Evolutionary conservation across 192 early-diverging fungal species (phyloP).

Genomic region (Backusella luteola): DNA sequence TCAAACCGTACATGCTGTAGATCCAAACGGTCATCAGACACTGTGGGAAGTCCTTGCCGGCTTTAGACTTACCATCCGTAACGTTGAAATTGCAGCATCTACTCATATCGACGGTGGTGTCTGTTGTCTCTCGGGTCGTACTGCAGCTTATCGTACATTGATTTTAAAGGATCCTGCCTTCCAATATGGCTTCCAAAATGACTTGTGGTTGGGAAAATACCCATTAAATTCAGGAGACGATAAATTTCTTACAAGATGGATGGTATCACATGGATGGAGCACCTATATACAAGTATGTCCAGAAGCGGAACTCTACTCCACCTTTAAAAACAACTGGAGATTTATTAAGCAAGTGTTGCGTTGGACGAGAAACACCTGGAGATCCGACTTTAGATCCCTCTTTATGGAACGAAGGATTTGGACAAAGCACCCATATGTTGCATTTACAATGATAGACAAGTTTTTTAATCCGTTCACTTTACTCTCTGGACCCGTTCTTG

Average conservation of each 20-base stretch:
- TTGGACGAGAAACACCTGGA: constrained; percentile 65
- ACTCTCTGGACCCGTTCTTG: constrained; percentile 53
- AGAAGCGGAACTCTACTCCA: constrained; percentile 55
- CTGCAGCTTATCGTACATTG: constrained; percentile 57
- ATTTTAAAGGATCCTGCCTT: constrained; percentile 61
- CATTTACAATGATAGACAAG: constrained; percentile 64
- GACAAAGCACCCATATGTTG: constrained; percentile 55
- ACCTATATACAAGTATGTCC: constrained; percentile 60
- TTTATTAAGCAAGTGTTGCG: constrained; percentile 59
- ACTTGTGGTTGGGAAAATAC: constrained; percentile 56
- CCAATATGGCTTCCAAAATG: constrained; percentile 57
- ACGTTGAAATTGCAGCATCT: constrained; percentile 60
- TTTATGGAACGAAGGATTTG: constrained; percentile 57
- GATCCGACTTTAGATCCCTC: constrained; percentile 50
- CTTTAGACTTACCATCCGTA: constrained; percentile 55
- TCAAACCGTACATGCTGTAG: constrained; percentile 51
- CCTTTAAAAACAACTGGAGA: constrained; percentile 66
- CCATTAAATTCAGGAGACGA: constrained; percentile 62
- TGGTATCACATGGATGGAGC: constrained; percentile 58
- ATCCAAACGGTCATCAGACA: constrained; percentile 44
- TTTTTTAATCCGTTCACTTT: constrained; percentile 58
- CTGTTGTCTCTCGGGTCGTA: constrained; percentile 61
- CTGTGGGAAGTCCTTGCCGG: constrained; percentile 63
- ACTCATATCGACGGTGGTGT: constrained; percentile 65
- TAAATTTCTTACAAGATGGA: constrained; percentile 63